These are phyloP conservation scores for Aspergillus nidulans DNA, from an alignment of 495 filamentous ascomycete species.

Conservation along the genomic window DNA sequence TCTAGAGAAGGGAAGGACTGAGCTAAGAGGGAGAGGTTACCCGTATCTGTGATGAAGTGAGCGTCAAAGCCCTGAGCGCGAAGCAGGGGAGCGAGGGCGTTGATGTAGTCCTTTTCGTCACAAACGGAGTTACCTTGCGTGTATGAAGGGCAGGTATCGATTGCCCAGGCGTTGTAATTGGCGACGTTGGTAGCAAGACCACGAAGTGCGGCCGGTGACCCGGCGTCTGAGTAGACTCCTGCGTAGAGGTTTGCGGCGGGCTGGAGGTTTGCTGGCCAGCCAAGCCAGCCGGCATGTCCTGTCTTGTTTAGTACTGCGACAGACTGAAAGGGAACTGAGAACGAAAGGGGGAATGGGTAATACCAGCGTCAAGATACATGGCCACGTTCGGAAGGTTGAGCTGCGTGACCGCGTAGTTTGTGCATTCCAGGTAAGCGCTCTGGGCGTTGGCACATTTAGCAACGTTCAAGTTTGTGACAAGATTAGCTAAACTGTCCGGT, in stretches of 20 bases:
- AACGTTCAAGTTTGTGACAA: conserved; percentile 68
- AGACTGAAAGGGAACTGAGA: too few species aligned
- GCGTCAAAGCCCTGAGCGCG: conserved; percentile 58
- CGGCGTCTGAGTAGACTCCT: conserved; percentile 60
- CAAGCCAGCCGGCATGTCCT: conserved; percentile 67
- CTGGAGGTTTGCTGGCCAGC: conserved; percentile 73
- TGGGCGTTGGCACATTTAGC: conserved; percentile 60
- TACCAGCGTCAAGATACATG: conserved; percentile 79
- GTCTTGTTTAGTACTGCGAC: too few species aligned
- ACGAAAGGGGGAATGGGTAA: too few species aligned
- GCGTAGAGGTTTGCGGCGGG: conserved; percentile 68
- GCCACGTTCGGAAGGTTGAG: conserved; percentile 74
- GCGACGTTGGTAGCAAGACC: conserved; percentile 77
- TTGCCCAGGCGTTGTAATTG: conserved; percentile 67
- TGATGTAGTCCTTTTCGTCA: conserved; percentile 72
- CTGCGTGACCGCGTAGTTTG: conserved; percentile 65
- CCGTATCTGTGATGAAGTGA: conserved; percentile 68
- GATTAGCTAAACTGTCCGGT: conserved; percentile 75
- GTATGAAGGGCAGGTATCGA: conserved; percentile 39
- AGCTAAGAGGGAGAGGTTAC: too few species aligned
- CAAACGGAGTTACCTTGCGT: conserved; percentile 43
- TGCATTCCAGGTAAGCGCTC: conserved; percentile 61
- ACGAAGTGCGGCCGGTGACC: conserved; percentile 60
- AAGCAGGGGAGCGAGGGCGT: conserved; percentile 60
- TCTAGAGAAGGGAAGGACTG: too few species aligned